phyloP scores from a whole-genome alignment of 768 basidiomycete genomes.

The Naganishia antarctica region DNA sequence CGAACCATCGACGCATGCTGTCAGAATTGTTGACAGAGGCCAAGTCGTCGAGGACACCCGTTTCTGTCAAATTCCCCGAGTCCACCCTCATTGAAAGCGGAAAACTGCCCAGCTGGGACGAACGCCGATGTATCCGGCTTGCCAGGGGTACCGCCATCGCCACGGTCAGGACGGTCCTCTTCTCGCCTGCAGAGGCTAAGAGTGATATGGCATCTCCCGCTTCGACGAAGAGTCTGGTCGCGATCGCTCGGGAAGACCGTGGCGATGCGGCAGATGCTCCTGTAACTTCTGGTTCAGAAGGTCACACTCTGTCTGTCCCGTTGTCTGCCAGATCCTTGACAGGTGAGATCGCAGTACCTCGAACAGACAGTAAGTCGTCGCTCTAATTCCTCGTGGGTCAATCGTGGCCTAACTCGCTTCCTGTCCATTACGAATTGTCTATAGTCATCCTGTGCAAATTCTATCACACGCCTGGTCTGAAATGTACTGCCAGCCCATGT shows the following conservation, averaged over 20 bases:
- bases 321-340: background rate
- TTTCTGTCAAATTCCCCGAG: slow-evolving; percentile 6
- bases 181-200: background rate
- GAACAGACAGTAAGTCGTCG: slow-evolving; percentile 6
- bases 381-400: background rate
- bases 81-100: slow-evolving; percentile 8
- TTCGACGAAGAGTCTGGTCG: background rate
- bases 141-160: slow-evolving; percentile 24
- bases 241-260: slow-evolving; percentile 9
- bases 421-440: background rate
- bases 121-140: slow-evolving; percentile 1
- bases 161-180: slow-evolving; percentile 9
- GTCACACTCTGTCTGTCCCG: background rate
- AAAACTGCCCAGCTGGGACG: slow-evolving; percentile 1
- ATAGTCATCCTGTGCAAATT: slow-evolving; percentile 48
- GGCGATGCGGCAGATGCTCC: background rate
- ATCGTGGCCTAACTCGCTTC: background rate
- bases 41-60: slow-evolving; percentile 2
- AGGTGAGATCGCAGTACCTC: background rate
- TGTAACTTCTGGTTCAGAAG: background rate
- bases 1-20: slow-evolving; percentile 9
- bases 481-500: slow-evolving; percentile 48
- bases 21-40: background rate
- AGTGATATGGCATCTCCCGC: background rate
- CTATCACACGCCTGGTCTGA: slow-evolving; percentile 47